Percentiles rank a stretch among this genome's conserved stretches.
Evolutionary conservation across 306 rosid species (phyloP).

Genomic region (Cyamopsis tetragonoloba): DNA sequence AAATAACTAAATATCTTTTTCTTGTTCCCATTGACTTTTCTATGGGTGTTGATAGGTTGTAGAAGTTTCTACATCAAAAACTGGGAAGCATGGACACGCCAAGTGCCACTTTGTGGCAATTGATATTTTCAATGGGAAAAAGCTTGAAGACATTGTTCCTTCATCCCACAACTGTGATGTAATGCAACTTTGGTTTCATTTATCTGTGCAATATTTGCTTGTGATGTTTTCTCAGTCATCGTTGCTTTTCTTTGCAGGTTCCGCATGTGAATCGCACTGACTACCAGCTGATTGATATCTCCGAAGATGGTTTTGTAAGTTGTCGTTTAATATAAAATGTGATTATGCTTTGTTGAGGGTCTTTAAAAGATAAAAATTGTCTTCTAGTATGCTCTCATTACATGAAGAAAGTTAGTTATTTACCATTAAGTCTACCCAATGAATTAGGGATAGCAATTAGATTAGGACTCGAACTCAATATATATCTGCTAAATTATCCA

Average conservation of each 20-base stretch:
- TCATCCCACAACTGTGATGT: conserved; percentile 79
- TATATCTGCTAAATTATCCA: too few relatives aligned
- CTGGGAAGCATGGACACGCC: conserved; percentile 77
- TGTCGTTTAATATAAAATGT: background rate
- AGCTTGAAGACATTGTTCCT: conserved; percentile 74
- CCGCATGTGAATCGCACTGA: conserved; percentile 70
- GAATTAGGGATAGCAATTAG: too few relatives aligned
- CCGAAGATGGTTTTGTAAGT: conserved; percentile 79
- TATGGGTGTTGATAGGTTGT: conserved; percentile 11
- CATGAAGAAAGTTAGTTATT: background rate
- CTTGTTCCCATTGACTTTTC: background rate
- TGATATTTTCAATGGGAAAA: conserved; percentile 70
- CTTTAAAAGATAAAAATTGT: background rate
- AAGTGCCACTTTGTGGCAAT: conserved; percentile 76
- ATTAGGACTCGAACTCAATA: too few relatives aligned
- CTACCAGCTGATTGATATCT: conserved; percentile 72
- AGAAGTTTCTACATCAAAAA: conserved; percentile 66
- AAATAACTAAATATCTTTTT: background rate
- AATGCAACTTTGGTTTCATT: background rate
- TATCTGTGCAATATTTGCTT: background rate
- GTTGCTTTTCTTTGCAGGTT: conserved; percentile 39
- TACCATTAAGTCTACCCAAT: background rate
- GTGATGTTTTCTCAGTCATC: background rate
- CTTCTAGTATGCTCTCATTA: background rate
- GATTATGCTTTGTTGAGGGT: background rate